These are phyloP conservation scores for Croton setiger DNA, from an alignment of 441 rosid genomes.

Conservation along the genomic window DNA sequence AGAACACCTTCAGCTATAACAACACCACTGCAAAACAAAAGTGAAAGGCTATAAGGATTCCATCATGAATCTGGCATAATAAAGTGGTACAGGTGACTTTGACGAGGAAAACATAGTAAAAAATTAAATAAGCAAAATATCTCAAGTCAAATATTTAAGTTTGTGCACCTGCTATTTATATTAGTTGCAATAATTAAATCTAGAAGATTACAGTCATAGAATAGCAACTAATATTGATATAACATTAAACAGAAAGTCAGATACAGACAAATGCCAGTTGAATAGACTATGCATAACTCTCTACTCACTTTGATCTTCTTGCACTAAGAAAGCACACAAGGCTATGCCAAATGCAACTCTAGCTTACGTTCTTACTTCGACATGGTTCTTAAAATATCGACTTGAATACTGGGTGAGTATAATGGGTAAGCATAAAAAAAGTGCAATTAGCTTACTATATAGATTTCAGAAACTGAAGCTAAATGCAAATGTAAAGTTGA, in stretches of 20 bases:
- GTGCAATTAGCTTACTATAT: not conserved
- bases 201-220: not conserved
- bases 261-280: not conserved
- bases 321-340: not conserved
- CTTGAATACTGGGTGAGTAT: not conserved
- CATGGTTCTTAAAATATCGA: not conserved
- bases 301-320: not conserved
- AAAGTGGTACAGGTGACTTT: not conserved
- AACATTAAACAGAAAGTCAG: not conserved
- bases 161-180: not conserved
- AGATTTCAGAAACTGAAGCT: not conserved
- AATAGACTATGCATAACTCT: not conserved
- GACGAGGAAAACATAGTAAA: no score
- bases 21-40: slow-evolving; percentile 72
- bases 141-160: slow-evolving; percentile 3
- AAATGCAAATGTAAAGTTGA: not conserved
- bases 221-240: not conserved
- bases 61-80: not conserved
- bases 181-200: not conserved
- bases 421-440: not conserved
- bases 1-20: slow-evolving; percentile 86
- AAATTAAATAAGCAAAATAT: not conserved
- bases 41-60: slow-evolving; percentile 22
- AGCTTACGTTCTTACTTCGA: not conserved
- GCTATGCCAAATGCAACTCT: not conserved